A percentile compares a stretch with the other conserved stretches of the same genome.
phyloP scores from a whole-genome alignment of 768 basidiomycete genomes.

The Wakefieldia striispora region DNA sequence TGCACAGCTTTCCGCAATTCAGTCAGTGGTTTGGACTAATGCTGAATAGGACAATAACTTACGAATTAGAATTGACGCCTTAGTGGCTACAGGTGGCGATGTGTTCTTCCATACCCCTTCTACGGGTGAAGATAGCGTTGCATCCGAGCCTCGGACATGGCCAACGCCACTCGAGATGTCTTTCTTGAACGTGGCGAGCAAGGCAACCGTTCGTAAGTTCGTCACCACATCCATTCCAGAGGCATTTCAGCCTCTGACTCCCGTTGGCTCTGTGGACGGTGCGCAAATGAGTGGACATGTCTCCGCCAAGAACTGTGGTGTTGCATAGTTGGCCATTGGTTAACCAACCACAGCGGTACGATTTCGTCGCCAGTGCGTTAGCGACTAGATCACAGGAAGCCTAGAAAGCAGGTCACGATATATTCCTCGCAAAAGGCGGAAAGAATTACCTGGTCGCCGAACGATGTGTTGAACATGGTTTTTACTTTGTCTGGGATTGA shows the following conservation, averaged over 20 bases:
- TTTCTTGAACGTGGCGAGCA: conserved; percentile 24
- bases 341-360: conserved; percentile 11
- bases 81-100: conserved; percentile 6
- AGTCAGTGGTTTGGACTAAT: not conserved
- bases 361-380: not conserved
- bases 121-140: conserved; percentile 15
- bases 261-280: conserved; percentile 5
- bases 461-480: conserved; percentile 6
- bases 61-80: not conserved
- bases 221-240: conserved; percentile 19
- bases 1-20: not conserved
- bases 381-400: conserved; percentile 10
- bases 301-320: conserved; percentile 8
- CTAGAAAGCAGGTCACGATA: conserved; percentile 6
- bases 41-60: not conserved
- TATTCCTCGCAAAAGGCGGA: no score
- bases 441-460: conserved; percentile 15
- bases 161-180: conserved; percentile 22
- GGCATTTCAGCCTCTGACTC: conserved; percentile 5
- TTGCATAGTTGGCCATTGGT: conserved; percentile 12
- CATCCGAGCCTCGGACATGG: conserved; percentile 19
- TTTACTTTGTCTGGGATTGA: not conserved
- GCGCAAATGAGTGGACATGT: conserved; percentile 18
- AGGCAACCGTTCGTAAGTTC: conserved; percentile 12
- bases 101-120: conserved; percentile 18